Conservation (phyloP, 768 basidiomycete species). For the Kwoniella newhampshirensis region DNA sequence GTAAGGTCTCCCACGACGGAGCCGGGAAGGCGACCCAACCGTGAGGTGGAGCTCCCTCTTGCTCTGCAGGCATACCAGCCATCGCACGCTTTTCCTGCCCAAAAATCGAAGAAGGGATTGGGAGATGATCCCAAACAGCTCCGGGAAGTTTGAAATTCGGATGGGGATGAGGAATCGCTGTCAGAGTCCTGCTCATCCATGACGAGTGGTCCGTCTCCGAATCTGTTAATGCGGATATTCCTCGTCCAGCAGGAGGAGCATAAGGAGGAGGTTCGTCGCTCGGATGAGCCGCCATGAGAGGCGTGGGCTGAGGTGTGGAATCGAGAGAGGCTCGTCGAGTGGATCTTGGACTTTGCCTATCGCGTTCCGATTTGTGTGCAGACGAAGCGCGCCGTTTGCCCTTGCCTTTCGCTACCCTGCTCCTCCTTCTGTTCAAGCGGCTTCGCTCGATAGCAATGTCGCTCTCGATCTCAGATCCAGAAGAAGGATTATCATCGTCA, state of each 20-base stretch:
- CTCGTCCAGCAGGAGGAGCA: slow-evolving; percentile 31
- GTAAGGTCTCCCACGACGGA: slow-evolving; percentile 46
- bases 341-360: slow-evolving; percentile 2
- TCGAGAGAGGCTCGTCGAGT: slow-evolving; percentile 10
- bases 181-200: slow-evolving; percentile 43
- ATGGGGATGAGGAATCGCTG: slow-evolving; percentile 31
- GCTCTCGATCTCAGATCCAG: slow-evolving; percentile 36
- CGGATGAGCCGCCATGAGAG: slow-evolving; percentile 1
- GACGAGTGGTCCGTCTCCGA: slow-evolving; percentile 6
- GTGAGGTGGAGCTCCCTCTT: slow-evolving; percentile 7
- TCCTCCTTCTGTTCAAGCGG: slow-evolving; percentile 9
- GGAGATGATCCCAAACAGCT: slow-evolving; percentile 36
- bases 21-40: slow-evolving; percentile 41
- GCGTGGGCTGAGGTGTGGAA: slow-evolving; percentile 11
- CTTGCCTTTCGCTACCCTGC: slow-evolving; percentile 7
- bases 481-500: slow-evolving; percentile 48
- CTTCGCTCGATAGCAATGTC: slow-evolving; percentile 14
- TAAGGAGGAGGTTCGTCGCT: slow-evolving; percentile 47
- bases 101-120: slow-evolving; percentile 24
- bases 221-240: neutral
- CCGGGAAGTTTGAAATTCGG: slow-evolving; percentile 34
- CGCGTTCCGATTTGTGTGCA: slow-evolving; percentile 5
- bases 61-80: neutral
- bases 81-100: slow-evolving; percentile 3
- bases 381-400: slow-evolving; percentile 1